A percentile compares a stretch with the other conserved stretches of the same genome.
These are phyloP conservation scores for Thelonectria rubi DNA, from an alignment of 2,329 filamentous ascomycete species.

Conservation along the genomic window DNA sequence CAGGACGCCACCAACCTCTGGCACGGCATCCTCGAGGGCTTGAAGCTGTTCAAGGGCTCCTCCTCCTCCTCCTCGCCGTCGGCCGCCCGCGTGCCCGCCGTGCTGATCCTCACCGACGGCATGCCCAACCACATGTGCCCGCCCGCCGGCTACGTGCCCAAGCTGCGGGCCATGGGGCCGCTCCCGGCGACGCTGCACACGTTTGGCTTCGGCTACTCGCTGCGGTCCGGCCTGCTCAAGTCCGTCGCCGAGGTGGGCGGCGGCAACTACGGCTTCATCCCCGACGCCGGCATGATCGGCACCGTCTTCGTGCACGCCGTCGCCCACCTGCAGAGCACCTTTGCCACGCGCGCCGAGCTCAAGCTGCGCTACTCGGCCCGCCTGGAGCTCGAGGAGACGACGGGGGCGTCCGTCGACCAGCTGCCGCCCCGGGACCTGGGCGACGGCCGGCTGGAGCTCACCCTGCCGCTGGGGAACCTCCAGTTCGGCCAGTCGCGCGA, in stretches of 20 bases:
- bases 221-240: constrained; percentile 61
- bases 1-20: constrained; percentile 63
- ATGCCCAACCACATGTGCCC: constrained; percentile 65
- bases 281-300: constrained; percentile 69
- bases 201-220: constrained; percentile 49
- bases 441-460: constrained; percentile 43
- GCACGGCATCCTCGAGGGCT: constrained; percentile 62
- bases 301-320: constrained; percentile 71
- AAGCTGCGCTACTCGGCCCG: constrained; percentile 50
- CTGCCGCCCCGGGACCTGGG: constrained; percentile 37
- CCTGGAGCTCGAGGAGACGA: constrained; percentile 51
- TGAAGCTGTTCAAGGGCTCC: constrained; percentile 55
- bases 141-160: constrained; percentile 62
- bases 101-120: constrained; percentile 66
- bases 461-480: constrained; percentile 59
- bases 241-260: constrained; percentile 66
- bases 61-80: no score
- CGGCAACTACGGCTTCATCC: constrained; percentile 69
- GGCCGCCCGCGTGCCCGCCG: constrained; percentile 54
- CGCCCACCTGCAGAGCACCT: constrained; percentile 68
- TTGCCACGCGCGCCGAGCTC: constrained; percentile 58
- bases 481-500: constrained; percentile 70
- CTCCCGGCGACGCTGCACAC: constrained; percentile 55
- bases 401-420: constrained; percentile 51
- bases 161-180: constrained; percentile 54